Evolutionary conservation across 495 filamentous ascomycete genomes (phyloP).

Genomic region (Penicillium macrosclerotiorum): DNA sequence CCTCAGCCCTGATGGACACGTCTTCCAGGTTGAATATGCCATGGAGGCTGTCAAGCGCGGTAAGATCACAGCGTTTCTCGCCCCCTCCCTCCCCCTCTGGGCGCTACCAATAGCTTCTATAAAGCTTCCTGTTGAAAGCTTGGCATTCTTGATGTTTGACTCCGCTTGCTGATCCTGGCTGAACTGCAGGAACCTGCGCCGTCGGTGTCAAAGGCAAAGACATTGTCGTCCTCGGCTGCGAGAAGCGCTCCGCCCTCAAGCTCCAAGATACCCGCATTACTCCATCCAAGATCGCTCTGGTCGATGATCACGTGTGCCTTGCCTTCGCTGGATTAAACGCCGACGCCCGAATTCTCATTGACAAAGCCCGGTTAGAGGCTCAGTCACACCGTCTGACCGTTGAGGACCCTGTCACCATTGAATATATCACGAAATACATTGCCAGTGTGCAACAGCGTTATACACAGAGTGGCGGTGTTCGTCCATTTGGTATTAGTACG

Average conservation of each 20-base stretch:
- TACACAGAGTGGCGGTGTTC: conserved; percentile 95
- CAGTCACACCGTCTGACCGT: conserved; percentile 98
- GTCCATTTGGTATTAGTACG: conserved; percentile 97
- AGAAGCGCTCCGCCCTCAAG: conserved; percentile 98
- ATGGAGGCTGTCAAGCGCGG: conserved; percentile 98
- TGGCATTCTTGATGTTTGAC: neutral
- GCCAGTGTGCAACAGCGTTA: conserved; percentile 97
- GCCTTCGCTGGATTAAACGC: conserved; percentile 97
- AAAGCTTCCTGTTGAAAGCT: neutral
- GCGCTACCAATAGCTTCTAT: neutral
- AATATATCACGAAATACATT: conserved; percentile 99
- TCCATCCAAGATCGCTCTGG: conserved; percentile 91
- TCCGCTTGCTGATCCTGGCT: conserved; percentile 11
- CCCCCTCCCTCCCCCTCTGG: neutral
- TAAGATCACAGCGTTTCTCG: no score
- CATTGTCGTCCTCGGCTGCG: conserved; percentile 94
- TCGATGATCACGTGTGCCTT: conserved; percentile 94
- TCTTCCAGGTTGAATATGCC: conserved; percentile 99
- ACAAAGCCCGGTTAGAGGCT: conserved; percentile 94
- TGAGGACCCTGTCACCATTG: conserved; percentile 93
- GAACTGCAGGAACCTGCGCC: conserved; percentile 79
- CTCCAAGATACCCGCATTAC: conserved; percentile 99
- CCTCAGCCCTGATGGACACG: conserved; percentile 92
- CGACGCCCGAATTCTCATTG: conserved; percentile 93
- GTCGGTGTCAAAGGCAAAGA: conserved; percentile 95